phyloP scores from a whole-genome alignment of 768 basidiomycete genomes.

The Macrolepiota albuminosa region DNA sequence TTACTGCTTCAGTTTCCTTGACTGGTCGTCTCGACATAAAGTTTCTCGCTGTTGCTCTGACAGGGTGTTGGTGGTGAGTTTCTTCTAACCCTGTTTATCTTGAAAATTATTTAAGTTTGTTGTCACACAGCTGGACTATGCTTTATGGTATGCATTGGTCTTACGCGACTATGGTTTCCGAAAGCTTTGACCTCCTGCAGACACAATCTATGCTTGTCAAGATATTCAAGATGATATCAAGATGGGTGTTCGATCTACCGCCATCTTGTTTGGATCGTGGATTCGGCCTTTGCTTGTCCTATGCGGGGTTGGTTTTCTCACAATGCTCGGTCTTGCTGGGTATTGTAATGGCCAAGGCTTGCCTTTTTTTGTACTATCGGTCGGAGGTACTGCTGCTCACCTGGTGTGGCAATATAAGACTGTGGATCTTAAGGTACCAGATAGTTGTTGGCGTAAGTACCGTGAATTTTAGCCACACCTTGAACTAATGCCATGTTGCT shows the following conservation, averaged over 20 bases:
- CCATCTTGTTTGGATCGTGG: slow-evolving; percentile 61
- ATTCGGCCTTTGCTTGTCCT: slow-evolving; percentile 51
- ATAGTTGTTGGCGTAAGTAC: slow-evolving; percentile 43
- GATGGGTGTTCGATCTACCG: slow-evolving; percentile 73
- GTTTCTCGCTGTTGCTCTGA: slow-evolving; percentile 31
- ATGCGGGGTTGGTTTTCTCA: slow-evolving; percentile 50
- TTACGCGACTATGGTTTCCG: neutral
- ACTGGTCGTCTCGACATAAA: slow-evolving; percentile 25
- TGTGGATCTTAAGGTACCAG: slow-evolving; percentile 36
- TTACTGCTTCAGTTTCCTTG: slow-evolving; percentile 43
- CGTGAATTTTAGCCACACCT: neutral
- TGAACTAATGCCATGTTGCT: neutral
- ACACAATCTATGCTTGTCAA: slow-evolving; percentile 63
- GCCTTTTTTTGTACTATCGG: slow-evolving; percentile 40
- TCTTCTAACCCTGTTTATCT: neutral
- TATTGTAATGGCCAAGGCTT: slow-evolving; percentile 46
- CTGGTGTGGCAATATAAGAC: slow-evolving; percentile 43
- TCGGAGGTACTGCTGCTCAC: slow-evolving; percentile 40
- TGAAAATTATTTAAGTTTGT: neutral
- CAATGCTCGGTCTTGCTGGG: slow-evolving; percentile 48
- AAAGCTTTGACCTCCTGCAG: slow-evolving; percentile 3
- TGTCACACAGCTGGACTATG: slow-evolving; percentile 41
- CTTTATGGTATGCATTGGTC: slow-evolving; percentile 32
- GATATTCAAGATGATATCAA: slow-evolving; percentile 71
- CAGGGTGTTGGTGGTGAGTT: slow-evolving; percentile 43